A percentile compares a stretch with the other conserved stretches of the same genome.
Conservation (phyloP, 1,284 basidiomycete species). For the Microbotryum lychnidis-dioicae region DNA sequence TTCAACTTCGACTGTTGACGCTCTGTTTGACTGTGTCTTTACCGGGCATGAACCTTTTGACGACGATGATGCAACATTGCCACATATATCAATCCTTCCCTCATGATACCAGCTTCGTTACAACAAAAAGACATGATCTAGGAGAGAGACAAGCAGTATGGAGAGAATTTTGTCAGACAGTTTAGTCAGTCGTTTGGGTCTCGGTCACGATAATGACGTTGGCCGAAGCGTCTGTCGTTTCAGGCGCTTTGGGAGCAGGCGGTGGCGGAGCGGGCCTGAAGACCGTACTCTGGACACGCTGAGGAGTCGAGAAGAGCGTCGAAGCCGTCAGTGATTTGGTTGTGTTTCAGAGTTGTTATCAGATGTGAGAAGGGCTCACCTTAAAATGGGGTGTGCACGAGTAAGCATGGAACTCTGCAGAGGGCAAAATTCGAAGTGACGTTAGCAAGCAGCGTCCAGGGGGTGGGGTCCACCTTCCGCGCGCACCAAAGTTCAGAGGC, state of each 20-base stretch:
- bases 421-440: neutral
- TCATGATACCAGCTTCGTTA: too few relatives aligned
- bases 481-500: neutral
- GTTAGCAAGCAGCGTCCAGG: neutral
- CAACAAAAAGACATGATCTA: too few relatives aligned
- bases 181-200: too few relatives aligned
- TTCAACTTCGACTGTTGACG: slow-evolving; percentile 12
- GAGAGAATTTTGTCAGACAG: too few relatives aligned
- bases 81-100: too few relatives aligned
- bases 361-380: slow-evolving; percentile 11
- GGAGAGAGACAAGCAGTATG: too few relatives aligned
- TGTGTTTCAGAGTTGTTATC: slow-evolving; percentile 34
- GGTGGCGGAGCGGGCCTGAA: neutral
- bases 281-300: too few relatives aligned
- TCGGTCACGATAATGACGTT: too few relatives aligned
- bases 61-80: too few relatives aligned
- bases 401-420: slow-evolving; percentile 12
- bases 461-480: neutral
- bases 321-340: slow-evolving; percentile 4
- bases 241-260: neutral
- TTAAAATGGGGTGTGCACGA: slow-evolving; percentile 10
- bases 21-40: slow-evolving; percentile 28
- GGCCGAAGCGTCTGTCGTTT: too few relatives aligned
- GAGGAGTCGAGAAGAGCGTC: neutral
- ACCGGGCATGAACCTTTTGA: neutral